These are phyloP conservation scores for Theileria equi DNA, from an alignment of 169 alveolate species.

Conservation along the genomic window DNA sequence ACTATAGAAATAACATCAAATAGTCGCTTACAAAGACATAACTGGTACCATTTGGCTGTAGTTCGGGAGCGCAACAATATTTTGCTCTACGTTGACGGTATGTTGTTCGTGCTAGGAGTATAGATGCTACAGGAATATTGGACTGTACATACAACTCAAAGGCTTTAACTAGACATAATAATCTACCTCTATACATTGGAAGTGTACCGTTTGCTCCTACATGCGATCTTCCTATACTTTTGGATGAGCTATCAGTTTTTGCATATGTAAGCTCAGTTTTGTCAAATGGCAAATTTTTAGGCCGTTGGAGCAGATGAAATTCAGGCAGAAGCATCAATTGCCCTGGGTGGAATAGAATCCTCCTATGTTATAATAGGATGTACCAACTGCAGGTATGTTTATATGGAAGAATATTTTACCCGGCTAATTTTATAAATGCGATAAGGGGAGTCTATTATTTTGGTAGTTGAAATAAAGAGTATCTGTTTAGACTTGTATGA, in stretches of 20 bases:
- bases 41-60: slow-evolving; percentile 83
- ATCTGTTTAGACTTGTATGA: too few species aligned
- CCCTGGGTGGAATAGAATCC: slow-evolving; percentile 82
- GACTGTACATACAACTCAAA: slow-evolving; percentile 40
- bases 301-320: slow-evolving; percentile 64
- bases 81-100: slow-evolving; percentile 38
- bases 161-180: slow-evolving; percentile 50
- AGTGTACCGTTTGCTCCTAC: slow-evolving; percentile 75
- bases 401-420: not conserved
- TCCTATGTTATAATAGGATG: slow-evolving; percentile 83
- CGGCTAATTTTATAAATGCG: not conserved
- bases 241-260: slow-evolving; percentile 79
- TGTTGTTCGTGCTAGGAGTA: not conserved
- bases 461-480: too few species aligned
- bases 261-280: slow-evolving; percentile 32
- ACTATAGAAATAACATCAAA: slow-evolving; percentile 74
- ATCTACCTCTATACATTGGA: slow-evolving; percentile 82
- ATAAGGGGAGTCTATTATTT: too few species aligned
- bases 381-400: slow-evolving; percentile 78
- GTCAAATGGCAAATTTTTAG: slow-evolving; percentile 9
- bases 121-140: slow-evolving; percentile 25
- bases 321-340: slow-evolving; percentile 66
- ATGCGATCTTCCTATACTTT: slow-evolving; percentile 82
- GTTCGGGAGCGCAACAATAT: slow-evolving; percentile 38
- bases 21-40: slow-evolving; percentile 69